These are phyloP conservation scores for Durotheca rogersii DNA, from an alignment of 495 filamentous ascomycete genomes.

Conservation along the genomic window DNA sequence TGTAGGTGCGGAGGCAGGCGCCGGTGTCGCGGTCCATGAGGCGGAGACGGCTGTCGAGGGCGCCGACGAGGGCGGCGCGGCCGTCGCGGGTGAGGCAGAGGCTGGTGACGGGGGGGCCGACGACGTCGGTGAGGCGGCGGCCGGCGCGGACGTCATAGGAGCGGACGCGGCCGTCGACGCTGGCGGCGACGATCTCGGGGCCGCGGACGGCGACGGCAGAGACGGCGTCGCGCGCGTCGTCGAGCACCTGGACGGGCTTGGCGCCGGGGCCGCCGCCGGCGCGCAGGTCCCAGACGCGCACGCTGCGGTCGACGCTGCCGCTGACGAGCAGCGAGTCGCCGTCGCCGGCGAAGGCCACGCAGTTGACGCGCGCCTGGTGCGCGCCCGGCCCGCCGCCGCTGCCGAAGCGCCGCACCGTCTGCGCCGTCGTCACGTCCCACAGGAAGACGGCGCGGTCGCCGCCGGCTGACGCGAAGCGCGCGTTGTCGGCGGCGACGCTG, in stretches of 20 bases:
- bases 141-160: slow-evolving; percentile 89
- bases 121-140: slow-evolving; percentile 67
- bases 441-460: slow-evolving; percentile 88
- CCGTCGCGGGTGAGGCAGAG: slow-evolving; percentile 68
- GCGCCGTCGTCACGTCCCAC: slow-evolving; percentile 85
- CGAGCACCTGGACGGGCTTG: slow-evolving; percentile 76
- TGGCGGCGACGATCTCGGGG: slow-evolving; percentile 65
- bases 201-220: slow-evolving; percentile 57
- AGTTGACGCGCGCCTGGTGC: slow-evolving; percentile 72
- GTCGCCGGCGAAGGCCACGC: slow-evolving; percentile 71
- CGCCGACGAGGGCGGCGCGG: slow-evolving; percentile 70
- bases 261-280: slow-evolving; percentile 51
- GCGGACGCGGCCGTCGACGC: slow-evolving; percentile 83
- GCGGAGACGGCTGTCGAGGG: slow-evolving; percentile 72
- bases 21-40: slow-evolving; percentile 81
- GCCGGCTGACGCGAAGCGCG: slow-evolving; percentile 75
- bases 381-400: slow-evolving; percentile 56
- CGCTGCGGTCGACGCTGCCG: slow-evolving; percentile 78
- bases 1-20: slow-evolving; percentile 70
- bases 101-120: slow-evolving; percentile 67
- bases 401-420: slow-evolving; percentile 71
- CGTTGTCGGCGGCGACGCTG: slow-evolving; percentile 72
- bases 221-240: slow-evolving; percentile 77
- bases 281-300: slow-evolving; percentile 92
- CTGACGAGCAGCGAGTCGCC: slow-evolving; percentile 69